Evolutionary conservation across 805 yeast genomes (phyloP), one percentile per base, ranked within the genome.

Genomic region (Metschnikowia lochheadii): DNA sequence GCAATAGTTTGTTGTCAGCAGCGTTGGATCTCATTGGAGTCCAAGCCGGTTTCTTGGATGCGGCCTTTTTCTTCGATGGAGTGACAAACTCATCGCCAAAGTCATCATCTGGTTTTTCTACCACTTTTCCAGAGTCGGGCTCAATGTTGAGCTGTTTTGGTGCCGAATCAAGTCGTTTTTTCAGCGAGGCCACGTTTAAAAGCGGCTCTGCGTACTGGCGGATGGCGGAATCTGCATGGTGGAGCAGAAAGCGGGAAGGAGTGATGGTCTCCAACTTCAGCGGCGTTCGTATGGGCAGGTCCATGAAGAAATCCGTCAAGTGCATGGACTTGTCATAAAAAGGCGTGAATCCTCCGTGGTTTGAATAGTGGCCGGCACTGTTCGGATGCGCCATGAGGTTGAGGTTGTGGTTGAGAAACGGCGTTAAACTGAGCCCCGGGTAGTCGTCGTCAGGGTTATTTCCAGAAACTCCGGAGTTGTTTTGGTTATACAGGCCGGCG

Each of bases 251-350:
- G 49, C 64, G 66, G 8, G 75, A 69, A 2, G 78, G 77, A 3
- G 78, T 73, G 32, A 72, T 69, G 4, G 75, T 67, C 45, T 65
- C 73, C 38, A 67, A 44, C 49, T 65, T 70, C 11, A 64, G 51
- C 11, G 77, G 75, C 2, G 73, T 62, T 29, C 66, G 58, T 37
- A 72, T 69, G 14, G 78, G 78, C n/a, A 73, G 65, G 48, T 73
- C 78, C 66, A 71, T 72, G 57, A 72, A 73, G 46, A 73, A 73
- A 55, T 73, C 78, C 6, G 73, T 60, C 40, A 73, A 57, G 50
- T 69, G 77, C 50, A 71, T 60, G 3, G 75, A 64, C 55, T 69
- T 72, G 49, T 73, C 77, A 54, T 70, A 73, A 52, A 67, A 70
- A 3, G 78, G 78, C n/a, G 78, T 73, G 50, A 72, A 63, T 44